Percentiles rank a stretch among this genome's conserved stretches.
Evolutionary conservation across 345 rosid genomes (phyloP).

Genomic region (Psidium guajava): DNA sequence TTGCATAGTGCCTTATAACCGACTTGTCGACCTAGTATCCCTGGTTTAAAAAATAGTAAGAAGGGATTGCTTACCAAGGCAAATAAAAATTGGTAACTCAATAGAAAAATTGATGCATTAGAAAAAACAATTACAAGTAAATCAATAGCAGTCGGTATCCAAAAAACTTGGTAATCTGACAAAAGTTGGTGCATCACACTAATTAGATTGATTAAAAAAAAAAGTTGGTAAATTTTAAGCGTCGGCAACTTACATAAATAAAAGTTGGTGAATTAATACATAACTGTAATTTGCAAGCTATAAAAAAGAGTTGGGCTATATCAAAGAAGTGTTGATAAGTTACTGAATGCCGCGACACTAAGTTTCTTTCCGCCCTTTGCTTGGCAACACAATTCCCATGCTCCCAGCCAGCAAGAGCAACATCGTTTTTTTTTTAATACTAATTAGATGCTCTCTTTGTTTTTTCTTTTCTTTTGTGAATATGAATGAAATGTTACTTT

Average conservation of each 20-base stretch:
- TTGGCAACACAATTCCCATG: too few relatives aligned
- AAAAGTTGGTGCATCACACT: background rate
- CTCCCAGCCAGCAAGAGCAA: too few relatives aligned
- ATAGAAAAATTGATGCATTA: background rate
- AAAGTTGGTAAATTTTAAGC: background rate
- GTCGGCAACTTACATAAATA: background rate
- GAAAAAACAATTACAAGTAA: background rate
- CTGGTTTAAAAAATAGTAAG: too few relatives aligned
- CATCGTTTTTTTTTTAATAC: too few relatives aligned
- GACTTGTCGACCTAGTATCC: too few relatives aligned
- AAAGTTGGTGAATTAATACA: background rate
- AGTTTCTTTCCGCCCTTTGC: too few relatives aligned
- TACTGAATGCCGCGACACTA: too few relatives aligned
- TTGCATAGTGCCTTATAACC: too few relatives aligned
- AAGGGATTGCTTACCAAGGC: background rate
- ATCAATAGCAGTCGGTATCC: background rate
- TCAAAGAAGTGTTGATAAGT: too few relatives aligned
- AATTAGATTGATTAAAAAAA: background rate
- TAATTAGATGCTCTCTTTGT: too few relatives aligned
- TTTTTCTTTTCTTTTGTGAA: too few relatives aligned
- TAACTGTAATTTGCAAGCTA: rapidly evolving
- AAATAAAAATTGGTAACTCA: background rate
- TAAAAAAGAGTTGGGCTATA: background rate
- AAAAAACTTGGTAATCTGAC: background rate
- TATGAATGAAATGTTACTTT: too few relatives aligned